Base-by-base conservation (phyloP, 108 stramenopile species). In the Nitzschia sp. region DNA sequence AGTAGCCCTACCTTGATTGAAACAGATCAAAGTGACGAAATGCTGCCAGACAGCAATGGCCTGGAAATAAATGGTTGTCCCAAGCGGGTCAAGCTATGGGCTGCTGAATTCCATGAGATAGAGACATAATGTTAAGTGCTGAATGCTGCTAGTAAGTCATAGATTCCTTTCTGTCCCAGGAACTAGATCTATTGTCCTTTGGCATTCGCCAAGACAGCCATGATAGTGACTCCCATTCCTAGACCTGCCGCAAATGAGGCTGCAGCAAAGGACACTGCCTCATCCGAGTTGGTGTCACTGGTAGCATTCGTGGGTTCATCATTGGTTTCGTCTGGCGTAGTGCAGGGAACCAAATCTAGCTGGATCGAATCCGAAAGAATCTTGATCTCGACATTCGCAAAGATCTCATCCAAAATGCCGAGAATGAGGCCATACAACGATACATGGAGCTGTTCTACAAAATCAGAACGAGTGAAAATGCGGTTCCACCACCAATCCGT, bases 381-480 rank as follows among this genome's bases (percentile, higher is more conserved):
- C 41, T 72, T 20, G 5, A 65, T 48, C 40, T 63, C 43, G 0
- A 54, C 24, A 0, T 64, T 63, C 26, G 42, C 10, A 22, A 51
- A 52, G 10, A 78, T 19, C 20, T 78, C 69, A 39, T 77, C 75
- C 34, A 65, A 20, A 44, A 77, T 71, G 11, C 70, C 75, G 6
- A 77, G 41, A 21, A 77, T 21, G 29, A 78, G 50, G 2, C 60
- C 67, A 57, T 78, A 78, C 72, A 78, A 63, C 0, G 72, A 69
- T n/a, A 41, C 60, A 57, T 78, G 69, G 14, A 78, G 42, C 21
- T 73, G 70, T 22, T 20, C 66, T 29, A 65, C 43, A 41, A 78
- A 63, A 25, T 67, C 51, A 39, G 40, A 22, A 12, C 62, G 71
- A 0, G 34, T 19, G 29, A 58, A 59, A 11, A 70, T 17, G 9